phyloP scores from a whole-genome alignment of 805 yeast species.

The Wickerhamiella galacta region DNA sequence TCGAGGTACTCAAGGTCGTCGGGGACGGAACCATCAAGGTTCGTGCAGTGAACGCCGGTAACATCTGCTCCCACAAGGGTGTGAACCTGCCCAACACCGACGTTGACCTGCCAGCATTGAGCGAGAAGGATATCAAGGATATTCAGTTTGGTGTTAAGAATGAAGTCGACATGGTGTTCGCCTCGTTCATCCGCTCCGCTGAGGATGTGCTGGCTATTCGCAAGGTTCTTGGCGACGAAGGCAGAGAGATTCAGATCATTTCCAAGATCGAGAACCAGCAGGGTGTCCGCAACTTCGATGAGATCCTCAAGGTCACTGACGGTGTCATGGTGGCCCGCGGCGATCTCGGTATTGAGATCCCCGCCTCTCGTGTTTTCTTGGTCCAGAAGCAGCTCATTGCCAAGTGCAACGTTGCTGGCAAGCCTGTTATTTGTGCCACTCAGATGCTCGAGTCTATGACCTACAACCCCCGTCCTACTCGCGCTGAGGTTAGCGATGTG shows the following conservation, averaged over 20 bases:
- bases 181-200: slow-evolving; percentile 93
- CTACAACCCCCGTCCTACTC: slow-evolving; percentile 98
- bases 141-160: slow-evolving; percentile 91
- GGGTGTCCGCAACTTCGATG: slow-evolving; percentile 99
- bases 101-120: slow-evolving; percentile 94
- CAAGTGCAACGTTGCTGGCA: slow-evolving; percentile 97
- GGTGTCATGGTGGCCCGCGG: slow-evolving; percentile 99
- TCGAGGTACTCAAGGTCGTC: slow-evolving; percentile 71
- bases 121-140: slow-evolving; percentile 91
- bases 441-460: slow-evolving; percentile 99
- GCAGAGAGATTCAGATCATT: slow-evolving; percentile 89
- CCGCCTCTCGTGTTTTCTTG: slow-evolving; percentile 96
- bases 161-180: slow-evolving; percentile 95
- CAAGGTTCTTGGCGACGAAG: slow-evolving; percentile 90
- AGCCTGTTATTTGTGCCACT: slow-evolving; percentile 98
- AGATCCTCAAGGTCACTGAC: slow-evolving; percentile 82
- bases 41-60: slow-evolving; percentile 83
- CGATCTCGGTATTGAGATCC: slow-evolving; percentile 98
- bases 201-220: slow-evolving; percentile 81
- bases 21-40: slow-evolving; percentile 75
- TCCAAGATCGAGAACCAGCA: slow-evolving; percentile 98
- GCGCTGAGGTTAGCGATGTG: slow-evolving; percentile 98
- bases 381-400: slow-evolving; percentile 98
- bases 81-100: slow-evolving; percentile 98
- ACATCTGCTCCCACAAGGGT: slow-evolving; percentile 94